Base-by-base conservation (phyloP, 106 monocot genomes). In the Narthecium ossifragum region DNA sequence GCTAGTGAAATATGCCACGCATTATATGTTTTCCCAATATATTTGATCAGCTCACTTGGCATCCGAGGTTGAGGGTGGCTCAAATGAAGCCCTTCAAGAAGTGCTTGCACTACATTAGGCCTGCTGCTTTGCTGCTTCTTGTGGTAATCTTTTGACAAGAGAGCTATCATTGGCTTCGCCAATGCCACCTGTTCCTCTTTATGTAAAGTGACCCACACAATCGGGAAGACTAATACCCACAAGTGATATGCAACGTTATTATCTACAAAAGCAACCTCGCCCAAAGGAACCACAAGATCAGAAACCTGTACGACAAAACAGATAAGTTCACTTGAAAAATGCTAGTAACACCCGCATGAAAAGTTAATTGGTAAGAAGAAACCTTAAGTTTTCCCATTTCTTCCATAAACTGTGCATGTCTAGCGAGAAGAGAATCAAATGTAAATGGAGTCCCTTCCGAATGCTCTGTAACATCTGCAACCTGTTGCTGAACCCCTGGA, bases 41-140 rank as follows among this genome's bases (percentile, higher is more conserved):
- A 98, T 69, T 98, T 98, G 58, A 98, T 91, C 14, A 98, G 74
- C 62, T 98, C 98, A 67, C 98, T 98, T 31, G 98, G 98, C 98
- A 98, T 87, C 51, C 98, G 87, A 61, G 91, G 98, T 64, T 98
- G 98, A 53, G 98, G 98, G 41, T 98, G 98, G 76, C 91, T 91
- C 34, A 98, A 60, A 70, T 98, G 98, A 66, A 98, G 84, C 24
- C 98, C 98, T 73, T 98, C 98, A 53, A 98, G 76, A 68, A 98
- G 86, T 53, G 98, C 98, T 63, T 98, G 98, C 56, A 88, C 98
- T 51, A 98, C 98, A 80, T 91, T 98, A 37, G 98, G 98, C 56
- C 91, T 78, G 64, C 61, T 76, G 31, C 72, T 73, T 31, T 91
- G 87, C 61, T 98, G 98, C 62, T 79, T 91, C 65, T 98, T 98